A percentile compares a stretch with the other conserved stretches of the same genome.
Evolutionary conservation across 176 grass and related monocot genomes (phyloP).

Genomic region (Hordeum vulgare): MorexV3_pseudomolecules_assembly NC_058520.1:235473442-235473941

Average conservation of each 20-base stretch:
- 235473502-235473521: conserved; percentile 45
- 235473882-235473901: conserved; percentile 72
- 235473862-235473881: conserved; percentile 94
- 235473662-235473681: conserved; percentile 26
- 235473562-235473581: conserved; percentile 34
- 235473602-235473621: conserved; percentile 65
- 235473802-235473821: conserved; percentile 63
- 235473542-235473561: conserved; percentile 78
- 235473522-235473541: conserved; percentile 75
- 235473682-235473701: background rate
- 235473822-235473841: conserved; percentile 61
- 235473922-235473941: background rate
- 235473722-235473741: conserved; percentile 33
- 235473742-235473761: conserved; percentile 97
- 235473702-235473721: background rate
- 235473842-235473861: conserved; percentile 47
- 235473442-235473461: background rate
- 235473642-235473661: conserved; percentile 70
- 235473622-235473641: conserved; percentile 54
- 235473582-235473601: conserved; percentile 70
- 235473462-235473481: conserved; percentile 81
- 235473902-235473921: background rate
- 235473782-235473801: conserved; percentile 64
- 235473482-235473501: conserved; percentile 65
- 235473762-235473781: conserved; percentile 62